Base-by-base conservation (phyloP, 306 rosid genomes). In the Spatholobus suberectus region DNA sequence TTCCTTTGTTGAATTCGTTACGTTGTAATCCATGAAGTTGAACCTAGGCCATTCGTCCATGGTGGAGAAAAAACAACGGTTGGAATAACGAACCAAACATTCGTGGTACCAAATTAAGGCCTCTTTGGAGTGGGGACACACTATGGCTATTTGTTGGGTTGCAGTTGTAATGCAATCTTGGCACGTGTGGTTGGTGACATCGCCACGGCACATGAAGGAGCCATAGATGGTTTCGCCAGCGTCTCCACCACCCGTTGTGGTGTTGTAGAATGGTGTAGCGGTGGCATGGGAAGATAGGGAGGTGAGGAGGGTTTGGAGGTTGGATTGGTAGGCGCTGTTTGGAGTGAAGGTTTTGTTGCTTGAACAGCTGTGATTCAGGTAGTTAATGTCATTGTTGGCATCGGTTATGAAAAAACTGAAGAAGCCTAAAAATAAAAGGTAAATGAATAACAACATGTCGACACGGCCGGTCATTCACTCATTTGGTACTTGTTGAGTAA, bases 1-100 rank as follows among this genome's bases (percentile, higher is more conserved):
- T 23, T 18, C 61, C 10, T 54, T 54, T 0, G 65, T 34, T 27
- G 59, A 34, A 26, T 47, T 29, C 59, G 69, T n/a, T 0, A 10
- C 66, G 38, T 35, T 51, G 23, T 17, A 23, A 26, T 57, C 6
- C 37, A 49, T 46, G 37, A n/a, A 14, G 15, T 13, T 8, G 15
- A 66, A 5, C 10, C 69, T 40, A 0, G 85, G 85, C 81, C 62
- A 66, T 32, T 82, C 81, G 1, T 75, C 81, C 76, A 82, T 8
- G 14, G 15, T 13, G 13, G 85, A 82, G 76, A 75, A 82, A 66
- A 66, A 52, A 6, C 14, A 52, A 0, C 75, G 76, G 47, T 75
- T 66, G 15, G 70, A 29, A 29, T 62, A 62, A 7, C 70, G 70
- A 62, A 62, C 70, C 43, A 62, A 62, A 15, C 70, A 62, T 29